A percentile compares a stretch with the other conserved stretches of the same genome.
Conservation (phyloP, 768 basidiomycete genomes). For the Lactarius indigo region DNA sequence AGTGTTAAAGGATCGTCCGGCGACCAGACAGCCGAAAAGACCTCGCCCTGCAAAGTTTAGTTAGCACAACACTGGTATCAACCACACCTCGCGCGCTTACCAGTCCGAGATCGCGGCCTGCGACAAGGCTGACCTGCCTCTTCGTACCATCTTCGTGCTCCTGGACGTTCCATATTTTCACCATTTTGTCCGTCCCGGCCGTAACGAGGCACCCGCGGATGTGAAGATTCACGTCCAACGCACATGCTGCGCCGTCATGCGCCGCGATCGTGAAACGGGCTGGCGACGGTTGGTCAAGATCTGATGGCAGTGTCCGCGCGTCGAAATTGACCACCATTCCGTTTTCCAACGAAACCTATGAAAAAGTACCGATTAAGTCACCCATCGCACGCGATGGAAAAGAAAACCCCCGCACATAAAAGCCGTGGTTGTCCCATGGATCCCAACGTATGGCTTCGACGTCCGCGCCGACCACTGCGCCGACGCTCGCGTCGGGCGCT, state of each 20-base stretch:
- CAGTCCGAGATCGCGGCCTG: constrained; percentile 85
- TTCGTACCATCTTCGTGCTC: constrained; percentile 61
- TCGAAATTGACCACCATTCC: constrained; percentile 93
- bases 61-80: neutral
- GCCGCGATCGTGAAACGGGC: constrained; percentile 88
- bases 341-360: constrained; percentile 89
- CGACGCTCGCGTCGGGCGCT: constrained; percentile 75
- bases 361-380: neutral
- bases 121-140: constrained; percentile 77
- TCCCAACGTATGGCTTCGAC: constrained; percentile 96
- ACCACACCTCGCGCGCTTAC: constrained; percentile 44
- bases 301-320: constrained; percentile 73
- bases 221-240: constrained; percentile 87
- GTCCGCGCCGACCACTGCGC: constrained; percentile 84
- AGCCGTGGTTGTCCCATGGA: constrained; percentile 84
- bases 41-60: constrained; percentile 71
- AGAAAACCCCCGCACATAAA: constrained; percentile 60
- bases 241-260: constrained; percentile 86
- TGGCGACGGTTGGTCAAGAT: constrained; percentile 58
- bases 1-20: constrained; percentile 93
- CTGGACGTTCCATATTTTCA: constrained; percentile 92
- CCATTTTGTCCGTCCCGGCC: constrained; percentile 91
- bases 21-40: constrained; percentile 88
- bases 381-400: constrained; percentile 3
- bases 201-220: constrained; percentile 89